Evolutionary conservation across 805 yeast genomes (phyloP).

Genomic region (Yarrowia osloensis): DNA sequence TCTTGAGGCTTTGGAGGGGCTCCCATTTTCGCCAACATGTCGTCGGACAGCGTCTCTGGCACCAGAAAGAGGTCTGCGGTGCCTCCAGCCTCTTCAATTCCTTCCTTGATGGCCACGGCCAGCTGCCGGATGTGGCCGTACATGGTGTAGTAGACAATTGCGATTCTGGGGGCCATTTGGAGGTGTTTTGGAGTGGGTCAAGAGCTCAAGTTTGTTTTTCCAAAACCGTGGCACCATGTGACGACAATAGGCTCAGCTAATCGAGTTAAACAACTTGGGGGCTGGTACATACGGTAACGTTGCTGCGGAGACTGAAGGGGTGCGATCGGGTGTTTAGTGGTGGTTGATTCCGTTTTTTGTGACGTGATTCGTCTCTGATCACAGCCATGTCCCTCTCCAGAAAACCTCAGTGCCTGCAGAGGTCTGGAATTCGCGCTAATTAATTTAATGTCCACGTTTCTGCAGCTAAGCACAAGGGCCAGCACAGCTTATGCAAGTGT

Average conservation of each 20-base stretch:
- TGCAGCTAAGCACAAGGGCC: not conserved
- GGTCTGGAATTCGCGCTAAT: slow-evolving; percentile 7
- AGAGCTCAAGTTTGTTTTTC: not conserved
- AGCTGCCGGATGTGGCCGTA: slow-evolving; percentile 74
- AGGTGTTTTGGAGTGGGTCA: not conserved
- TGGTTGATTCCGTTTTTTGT: no score
- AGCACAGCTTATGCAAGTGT: not conserved
- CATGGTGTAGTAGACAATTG: slow-evolving; percentile 76
- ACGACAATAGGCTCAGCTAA: no score
- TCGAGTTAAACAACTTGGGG: no score
- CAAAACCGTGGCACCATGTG: no score
- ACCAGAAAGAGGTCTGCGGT: slow-evolving; percentile 73
- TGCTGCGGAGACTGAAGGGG: no score
- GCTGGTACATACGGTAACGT: no score
- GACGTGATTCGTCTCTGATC: not conserved
- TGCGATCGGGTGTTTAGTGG: no score
- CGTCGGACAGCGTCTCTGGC: slow-evolving; percentile 71
- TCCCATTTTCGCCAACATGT: slow-evolving; percentile 58
- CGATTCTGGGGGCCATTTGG: slow-evolving; percentile 52
- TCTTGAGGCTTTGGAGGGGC: slow-evolving; percentile 55
- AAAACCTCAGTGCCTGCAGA: no score
- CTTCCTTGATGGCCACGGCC: slow-evolving; percentile 69
- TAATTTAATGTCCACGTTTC: slow-evolving; percentile 3
- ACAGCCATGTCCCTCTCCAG: not conserved
- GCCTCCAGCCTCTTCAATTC: slow-evolving; percentile 71